Percentiles rank a stretch among this genome's conserved stretches.
Evolutionary conservation across 352 stramenopile genomes (phyloP).

Genomic region (Phytophthora fragariaefolia): DNA sequence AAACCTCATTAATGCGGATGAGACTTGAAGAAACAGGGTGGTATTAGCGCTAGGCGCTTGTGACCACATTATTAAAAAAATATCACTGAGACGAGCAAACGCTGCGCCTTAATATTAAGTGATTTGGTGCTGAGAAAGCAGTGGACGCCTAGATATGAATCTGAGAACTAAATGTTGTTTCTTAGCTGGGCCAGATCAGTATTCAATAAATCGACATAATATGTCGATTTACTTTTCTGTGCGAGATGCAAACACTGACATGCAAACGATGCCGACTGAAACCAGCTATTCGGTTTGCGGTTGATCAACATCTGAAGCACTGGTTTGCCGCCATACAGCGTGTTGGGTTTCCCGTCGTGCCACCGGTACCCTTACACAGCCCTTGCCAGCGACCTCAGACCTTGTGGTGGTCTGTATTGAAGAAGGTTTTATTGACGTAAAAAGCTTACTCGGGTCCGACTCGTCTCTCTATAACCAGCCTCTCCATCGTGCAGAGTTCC

Average conservation of each 20-base stretch:
- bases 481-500: no score
- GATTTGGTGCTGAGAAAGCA: neutral
- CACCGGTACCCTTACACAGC: no score
- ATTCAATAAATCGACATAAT: no score
- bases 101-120: neutral
- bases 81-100: neutral
- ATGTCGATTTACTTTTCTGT: no score
- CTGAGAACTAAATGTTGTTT: neutral
- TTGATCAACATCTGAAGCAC: neutral
- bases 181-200: neutral
- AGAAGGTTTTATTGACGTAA: no score
- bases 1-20: neutral
- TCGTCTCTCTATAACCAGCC: no score
- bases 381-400: no score
- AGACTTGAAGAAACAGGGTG: neutral
- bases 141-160: neutral
- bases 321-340: neutral
- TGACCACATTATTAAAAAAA: neutral
- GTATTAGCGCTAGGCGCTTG: neutral
- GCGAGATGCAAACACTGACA: no score
- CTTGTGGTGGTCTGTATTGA: no score
- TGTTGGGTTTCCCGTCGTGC: constrained; percentile 1
- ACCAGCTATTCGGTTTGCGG: no score
- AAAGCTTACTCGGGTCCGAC: no score
- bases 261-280: no score